Evolutionary conservation across 768 basidiomycete species (phyloP).

Genomic region (Pleurotus eryngii): DNA sequence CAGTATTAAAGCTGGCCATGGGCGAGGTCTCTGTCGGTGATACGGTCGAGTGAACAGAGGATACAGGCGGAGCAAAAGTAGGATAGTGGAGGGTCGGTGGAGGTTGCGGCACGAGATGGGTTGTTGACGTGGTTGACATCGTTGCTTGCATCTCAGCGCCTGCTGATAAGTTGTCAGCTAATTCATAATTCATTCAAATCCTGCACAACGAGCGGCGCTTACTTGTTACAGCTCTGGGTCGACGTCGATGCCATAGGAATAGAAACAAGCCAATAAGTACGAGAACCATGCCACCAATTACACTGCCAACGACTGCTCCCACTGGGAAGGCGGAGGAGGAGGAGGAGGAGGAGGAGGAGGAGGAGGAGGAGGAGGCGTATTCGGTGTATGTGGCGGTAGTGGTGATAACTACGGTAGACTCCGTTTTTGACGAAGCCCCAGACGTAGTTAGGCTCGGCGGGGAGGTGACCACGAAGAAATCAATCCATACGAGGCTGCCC

Average conservation of each 20-base stretch:
- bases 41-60: too few species aligned
- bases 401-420: background rate
- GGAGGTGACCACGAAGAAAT: constrained; percentile 1
- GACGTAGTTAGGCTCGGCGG: background rate
- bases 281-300: background rate
- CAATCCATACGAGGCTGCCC: background rate
- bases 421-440: background rate
- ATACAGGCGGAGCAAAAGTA: too few species aligned
- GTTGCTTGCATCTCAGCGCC: too few species aligned
- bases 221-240: background rate
- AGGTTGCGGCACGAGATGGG: too few species aligned
- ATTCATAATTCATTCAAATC: too few species aligned
- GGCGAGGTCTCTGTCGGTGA: too few species aligned
- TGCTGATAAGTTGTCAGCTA: too few species aligned
- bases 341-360: background rate
- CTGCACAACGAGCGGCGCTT: background rate
- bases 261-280: background rate
- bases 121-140: too few species aligned
- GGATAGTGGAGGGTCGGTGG: too few species aligned
- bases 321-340: background rate
- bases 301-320: background rate
- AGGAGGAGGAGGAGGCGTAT: background rate
- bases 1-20: too few species aligned
- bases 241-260: background rate
- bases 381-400: background rate